Conservation (phyloP, 2,329 filamentous ascomycete genomes). For the Diaporthe humulicola region DNA sequence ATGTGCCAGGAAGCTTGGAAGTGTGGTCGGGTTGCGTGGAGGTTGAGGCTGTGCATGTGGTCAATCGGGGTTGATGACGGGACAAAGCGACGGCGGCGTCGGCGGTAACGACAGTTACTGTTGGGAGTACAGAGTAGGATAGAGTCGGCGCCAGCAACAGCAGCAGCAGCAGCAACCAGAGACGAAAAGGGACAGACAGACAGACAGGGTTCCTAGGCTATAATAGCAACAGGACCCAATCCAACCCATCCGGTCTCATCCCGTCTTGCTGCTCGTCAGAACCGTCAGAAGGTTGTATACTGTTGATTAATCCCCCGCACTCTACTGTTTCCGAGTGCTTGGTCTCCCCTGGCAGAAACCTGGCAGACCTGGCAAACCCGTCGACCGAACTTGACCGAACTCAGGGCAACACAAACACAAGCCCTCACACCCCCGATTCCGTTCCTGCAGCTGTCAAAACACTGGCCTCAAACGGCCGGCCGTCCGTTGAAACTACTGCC, state of each 20-base stretch:
- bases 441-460: conserved; percentile 33
- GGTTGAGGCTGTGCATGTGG: conserved; percentile 21
- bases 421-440: neutral
- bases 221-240: conserved; percentile 5
- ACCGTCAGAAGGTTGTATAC: neutral
- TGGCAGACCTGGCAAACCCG: too few species aligned
- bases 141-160: too few species aligned
- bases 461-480: conserved; percentile 25
- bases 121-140: too few species aligned
- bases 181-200: neutral
- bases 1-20: conserved; percentile 23
- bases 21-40: conserved; percentile 29
- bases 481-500: conserved; percentile 35
- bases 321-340: conserved; percentile 12
- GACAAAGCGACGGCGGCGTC: neutral
- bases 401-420: conserved; percentile 18
- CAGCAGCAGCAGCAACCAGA: neutral
- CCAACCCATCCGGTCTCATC: conserved; percentile 8
- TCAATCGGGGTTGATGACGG: conserved; percentile 6
- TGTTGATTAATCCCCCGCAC: conserved; percentile 6
- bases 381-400: neutral
- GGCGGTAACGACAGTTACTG: too few species aligned
- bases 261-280: conserved; percentile 8
- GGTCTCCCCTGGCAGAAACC: conserved; percentile 24
- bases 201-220: neutral